These are phyloP conservation scores for Porcisia deanei DNA, from an alignment of 208 protist genomes.

Conservation along the genomic window DNA sequence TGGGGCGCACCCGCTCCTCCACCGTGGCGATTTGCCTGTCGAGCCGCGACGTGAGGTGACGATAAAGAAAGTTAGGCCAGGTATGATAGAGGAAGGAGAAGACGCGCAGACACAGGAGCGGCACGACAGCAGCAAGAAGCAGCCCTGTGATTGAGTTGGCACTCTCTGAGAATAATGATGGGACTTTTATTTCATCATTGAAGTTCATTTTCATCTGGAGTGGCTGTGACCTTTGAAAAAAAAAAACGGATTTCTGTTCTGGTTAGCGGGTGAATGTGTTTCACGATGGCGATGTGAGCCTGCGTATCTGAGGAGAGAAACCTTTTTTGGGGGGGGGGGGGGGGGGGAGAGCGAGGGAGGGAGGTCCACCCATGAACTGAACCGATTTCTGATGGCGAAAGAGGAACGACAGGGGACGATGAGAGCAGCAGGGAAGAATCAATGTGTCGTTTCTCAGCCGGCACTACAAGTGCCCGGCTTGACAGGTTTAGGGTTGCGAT, in stretches of 20 bases:
- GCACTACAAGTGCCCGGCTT: neutral
- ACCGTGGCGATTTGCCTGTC: constrained; percentile 36
- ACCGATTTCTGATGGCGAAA: neutral
- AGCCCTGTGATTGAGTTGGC: constrained; percentile 30
- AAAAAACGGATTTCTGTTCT: neutral
- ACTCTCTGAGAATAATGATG: neutral
- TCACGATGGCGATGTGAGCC: neutral
- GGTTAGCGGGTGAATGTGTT: neutral
- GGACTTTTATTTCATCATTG: neutral
- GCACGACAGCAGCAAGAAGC: constrained; percentile 42
- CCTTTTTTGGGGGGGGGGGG: neutral
- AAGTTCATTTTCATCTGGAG: neutral
- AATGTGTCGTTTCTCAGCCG: neutral
- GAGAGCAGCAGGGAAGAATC: neutral
- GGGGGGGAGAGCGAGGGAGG: neutral
- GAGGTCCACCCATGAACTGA: no score
- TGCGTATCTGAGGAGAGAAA: neutral
- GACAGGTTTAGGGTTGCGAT: neutral
- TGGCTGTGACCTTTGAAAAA: no score
- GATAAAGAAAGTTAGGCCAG: constrained; percentile 51
- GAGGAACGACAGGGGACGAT: constrained; percentile 21
- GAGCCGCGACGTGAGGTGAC: constrained; percentile 19
- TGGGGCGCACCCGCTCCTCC: constrained; percentile 19
- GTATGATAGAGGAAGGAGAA: constrained; percentile 42
- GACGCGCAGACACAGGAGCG: constrained; percentile 31